phyloP scores from a whole-genome alignment of 345 rosid species.

The Dimocarpus longan region DNA sequence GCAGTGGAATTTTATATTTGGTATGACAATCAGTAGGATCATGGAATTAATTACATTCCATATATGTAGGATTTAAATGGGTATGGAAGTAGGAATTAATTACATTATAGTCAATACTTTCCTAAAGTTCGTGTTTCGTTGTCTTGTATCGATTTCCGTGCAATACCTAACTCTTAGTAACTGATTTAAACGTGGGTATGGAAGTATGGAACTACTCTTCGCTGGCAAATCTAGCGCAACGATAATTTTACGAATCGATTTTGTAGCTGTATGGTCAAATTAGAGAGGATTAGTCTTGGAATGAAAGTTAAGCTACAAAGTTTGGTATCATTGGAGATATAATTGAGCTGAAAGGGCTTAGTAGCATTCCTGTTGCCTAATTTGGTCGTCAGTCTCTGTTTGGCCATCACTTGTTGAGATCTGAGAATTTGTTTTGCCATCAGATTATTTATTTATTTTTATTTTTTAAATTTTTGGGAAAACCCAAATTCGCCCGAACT shows the following conservation, averaged over 20 bases:
- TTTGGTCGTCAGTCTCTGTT: background rate
- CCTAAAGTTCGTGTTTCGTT: background rate
- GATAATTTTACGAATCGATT: conserved; percentile 2
- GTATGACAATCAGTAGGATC: conserved; percentile 12
- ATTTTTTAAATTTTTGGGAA: no score
- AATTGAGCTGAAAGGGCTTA: background rate
- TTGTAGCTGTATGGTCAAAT: background rate
- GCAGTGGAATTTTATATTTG: background rate
- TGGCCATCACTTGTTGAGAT: conserved; percentile 1
- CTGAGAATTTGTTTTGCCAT: background rate
- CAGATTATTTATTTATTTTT: background rate
- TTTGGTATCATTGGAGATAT: conserved; percentile 4
- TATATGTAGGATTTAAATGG: background rate
- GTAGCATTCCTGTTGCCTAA: conserved; percentile 1
- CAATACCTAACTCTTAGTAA: background rate
- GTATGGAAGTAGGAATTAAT: no score
- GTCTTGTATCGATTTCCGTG: background rate
- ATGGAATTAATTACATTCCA: background rate
- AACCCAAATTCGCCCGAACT: no score
- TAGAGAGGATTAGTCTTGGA: background rate
- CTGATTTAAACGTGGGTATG: background rate
- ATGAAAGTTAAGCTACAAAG: background rate
- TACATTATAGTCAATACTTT: conserved; percentile 2
- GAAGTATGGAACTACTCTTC: background rate
- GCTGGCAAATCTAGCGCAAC: background rate